Conservation (phyloP, 305 asterid species). For the Fraxinus sp. region DNA sequence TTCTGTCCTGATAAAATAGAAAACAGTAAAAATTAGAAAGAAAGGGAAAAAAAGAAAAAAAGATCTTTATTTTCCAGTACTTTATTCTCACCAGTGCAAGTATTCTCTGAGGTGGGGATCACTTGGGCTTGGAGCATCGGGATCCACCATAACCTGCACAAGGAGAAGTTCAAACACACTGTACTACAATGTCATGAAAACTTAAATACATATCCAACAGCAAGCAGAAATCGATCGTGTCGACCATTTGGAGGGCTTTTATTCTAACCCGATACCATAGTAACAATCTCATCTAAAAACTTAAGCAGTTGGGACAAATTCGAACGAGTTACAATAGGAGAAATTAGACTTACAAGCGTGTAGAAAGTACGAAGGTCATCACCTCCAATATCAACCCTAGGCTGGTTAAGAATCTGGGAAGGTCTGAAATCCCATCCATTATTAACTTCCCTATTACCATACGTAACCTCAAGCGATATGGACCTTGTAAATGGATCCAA, state of each 20-base stretch:
- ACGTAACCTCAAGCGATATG: constrained; percentile 32
- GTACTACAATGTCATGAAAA: not conserved
- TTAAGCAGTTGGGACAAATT: not conserved
- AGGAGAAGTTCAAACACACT: not conserved
- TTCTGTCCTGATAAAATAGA: not conserved
- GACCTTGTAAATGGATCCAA: constrained; percentile 47
- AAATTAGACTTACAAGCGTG: constrained; percentile 43
- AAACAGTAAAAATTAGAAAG: not conserved
- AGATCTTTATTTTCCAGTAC: not conserved
- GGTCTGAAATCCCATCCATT: constrained; percentile 57
- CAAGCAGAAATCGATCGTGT: not conserved
- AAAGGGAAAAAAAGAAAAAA: too few relatives aligned
- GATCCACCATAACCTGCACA: constrained; percentile 57
- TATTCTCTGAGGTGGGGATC: constrained; percentile 60
- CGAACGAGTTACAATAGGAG: not conserved
- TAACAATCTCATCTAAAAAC: not conserved
- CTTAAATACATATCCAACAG: not conserved
- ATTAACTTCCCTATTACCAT: constrained; percentile 36
- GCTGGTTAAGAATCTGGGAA: constrained; percentile 47
- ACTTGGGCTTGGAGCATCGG: constrained; percentile 72
- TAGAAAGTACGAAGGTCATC: constrained; percentile 56
- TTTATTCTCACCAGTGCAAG: constrained; percentile 51
- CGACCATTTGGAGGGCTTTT: too few relatives aligned
- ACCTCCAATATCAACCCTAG: constrained; percentile 62
- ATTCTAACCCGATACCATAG: not conserved